A percentile compares a stretch with the other conserved stretches of the same genome.
Evolutionary conservation across 1,139 yeast genomes (phyloP).

Genomic region (Arxiozyma slooffiae): DNA sequence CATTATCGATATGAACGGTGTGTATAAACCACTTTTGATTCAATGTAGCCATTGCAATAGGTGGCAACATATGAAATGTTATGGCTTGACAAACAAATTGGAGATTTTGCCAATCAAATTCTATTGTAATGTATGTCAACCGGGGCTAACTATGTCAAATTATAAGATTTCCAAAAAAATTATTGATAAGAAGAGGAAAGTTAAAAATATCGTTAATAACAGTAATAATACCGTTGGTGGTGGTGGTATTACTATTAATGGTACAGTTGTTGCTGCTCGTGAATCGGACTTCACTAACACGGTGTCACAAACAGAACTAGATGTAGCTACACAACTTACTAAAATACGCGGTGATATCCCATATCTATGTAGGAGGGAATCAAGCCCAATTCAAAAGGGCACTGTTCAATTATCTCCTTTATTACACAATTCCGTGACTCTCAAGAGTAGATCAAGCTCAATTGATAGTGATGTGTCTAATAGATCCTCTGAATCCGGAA

Average conservation of each 20-base stretch:
- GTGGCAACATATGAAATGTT: slow-evolving; percentile 91
- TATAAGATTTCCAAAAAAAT: slow-evolving; percentile 7
- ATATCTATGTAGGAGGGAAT: not conserved
- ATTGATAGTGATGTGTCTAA: not conserved
- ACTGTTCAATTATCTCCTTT: not conserved
- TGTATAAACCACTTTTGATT: slow-evolving; percentile 88
- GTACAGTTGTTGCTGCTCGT: not conserved
- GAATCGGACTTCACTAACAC: not conserved
- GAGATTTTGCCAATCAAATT: slow-evolving; percentile 78
- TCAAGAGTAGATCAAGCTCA: not conserved
- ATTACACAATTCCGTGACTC: slow-evolving; percentile 21
- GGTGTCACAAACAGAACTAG: not conserved
- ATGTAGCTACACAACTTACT: slow-evolving; percentile 2
- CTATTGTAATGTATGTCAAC: slow-evolving; percentile 60
- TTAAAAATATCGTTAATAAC: not conserved
- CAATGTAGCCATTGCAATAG: slow-evolving; percentile 86
- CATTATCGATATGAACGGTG: slow-evolving; percentile 31
- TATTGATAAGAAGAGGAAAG: slow-evolving; percentile 3
- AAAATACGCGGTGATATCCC: not conserved
- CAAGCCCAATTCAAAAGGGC: not conserved
- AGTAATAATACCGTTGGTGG: not conserved
- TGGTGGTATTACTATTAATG: slow-evolving; percentile 1
- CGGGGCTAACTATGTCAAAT: slow-evolving; percentile 6
- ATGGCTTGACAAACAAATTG: slow-evolving; percentile 54
- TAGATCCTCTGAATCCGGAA: not conserved